These are phyloP conservation scores for Coemansia sp. DNA, from an alignment of 192 early-diverging fungal species.

Conservation along the genomic window DNA sequence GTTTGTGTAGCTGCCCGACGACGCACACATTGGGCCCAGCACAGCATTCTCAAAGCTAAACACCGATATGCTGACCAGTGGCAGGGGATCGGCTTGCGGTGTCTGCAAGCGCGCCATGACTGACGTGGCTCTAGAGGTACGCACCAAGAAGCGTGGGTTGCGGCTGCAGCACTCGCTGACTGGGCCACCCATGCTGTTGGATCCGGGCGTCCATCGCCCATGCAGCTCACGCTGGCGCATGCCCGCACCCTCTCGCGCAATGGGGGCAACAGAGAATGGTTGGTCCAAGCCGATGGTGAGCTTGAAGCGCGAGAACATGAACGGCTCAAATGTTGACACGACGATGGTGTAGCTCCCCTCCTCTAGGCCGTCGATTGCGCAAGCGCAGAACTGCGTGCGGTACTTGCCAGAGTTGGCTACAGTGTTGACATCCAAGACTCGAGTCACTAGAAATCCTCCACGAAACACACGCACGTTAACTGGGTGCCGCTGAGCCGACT, in stretches of 20 bases:
- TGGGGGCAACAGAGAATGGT: conserved; percentile 54
- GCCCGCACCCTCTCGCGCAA: conserved; percentile 76
- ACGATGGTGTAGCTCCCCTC: conserved; percentile 75
- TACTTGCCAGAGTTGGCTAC: conserved; percentile 74
- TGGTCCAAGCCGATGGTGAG: conserved; percentile 61
- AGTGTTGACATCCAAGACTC: conserved; percentile 59
- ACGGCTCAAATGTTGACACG: conserved; percentile 75
- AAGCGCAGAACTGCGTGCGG: conserved; percentile 72
- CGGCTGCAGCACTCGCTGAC: conserved; percentile 55
- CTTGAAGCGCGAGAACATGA: conserved; percentile 64
- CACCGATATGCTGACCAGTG: conserved; percentile 67
- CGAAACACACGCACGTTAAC: conserved; percentile 69
- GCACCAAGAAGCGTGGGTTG: conserved; percentile 70
- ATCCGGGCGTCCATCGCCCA: conserved; percentile 56
- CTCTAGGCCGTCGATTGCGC: conserved; percentile 60
- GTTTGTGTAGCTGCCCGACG: conserved; percentile 51
- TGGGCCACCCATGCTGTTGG: conserved; percentile 61
- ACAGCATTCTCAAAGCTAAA: conserved; percentile 52
- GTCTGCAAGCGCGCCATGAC: conserved; percentile 71
- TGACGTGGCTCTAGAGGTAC: conserved; percentile 56
- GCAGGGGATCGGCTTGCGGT: conserved; percentile 60
- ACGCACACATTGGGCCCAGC: conserved; percentile 19
- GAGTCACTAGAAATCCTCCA: conserved; percentile 69
- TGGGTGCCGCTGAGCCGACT: conserved; percentile 62
- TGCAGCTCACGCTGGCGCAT: conserved; percentile 57